Percentiles rank a stretch among this genome's conserved stretches.
Conservation (phyloP, 345 rosid genomes). For the Lepidium sativum region DNA sequence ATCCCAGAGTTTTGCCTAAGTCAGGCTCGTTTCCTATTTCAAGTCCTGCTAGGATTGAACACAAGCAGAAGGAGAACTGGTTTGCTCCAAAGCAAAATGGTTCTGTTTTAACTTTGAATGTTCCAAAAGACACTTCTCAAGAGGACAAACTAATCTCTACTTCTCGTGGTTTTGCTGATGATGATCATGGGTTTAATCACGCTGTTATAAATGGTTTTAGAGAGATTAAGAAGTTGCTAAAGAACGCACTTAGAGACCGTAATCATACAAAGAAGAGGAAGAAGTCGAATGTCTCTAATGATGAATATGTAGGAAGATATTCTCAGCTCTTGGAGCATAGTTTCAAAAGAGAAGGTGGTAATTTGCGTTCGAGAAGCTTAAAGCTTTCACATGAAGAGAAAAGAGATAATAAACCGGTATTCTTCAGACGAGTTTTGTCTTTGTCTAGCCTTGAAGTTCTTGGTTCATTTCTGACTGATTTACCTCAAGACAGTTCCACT, state of each 20-base stretch:
- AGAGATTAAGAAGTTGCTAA: slow-evolving; percentile 51
- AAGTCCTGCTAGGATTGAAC: slow-evolving; percentile 48
- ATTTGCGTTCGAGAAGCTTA: slow-evolving; percentile 53
- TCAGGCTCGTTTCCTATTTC: slow-evolving; percentile 80
- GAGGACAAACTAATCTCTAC: slow-evolving; percentile 22
- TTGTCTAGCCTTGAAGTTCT: slow-evolving; percentile 67
- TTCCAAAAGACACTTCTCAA: slow-evolving; percentile 1
- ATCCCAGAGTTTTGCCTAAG: slow-evolving; percentile 39
- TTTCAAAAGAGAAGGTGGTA: slow-evolving; percentile 26
- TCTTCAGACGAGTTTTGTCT: slow-evolving; percentile 68
- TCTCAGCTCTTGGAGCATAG: slow-evolving; percentile 43
- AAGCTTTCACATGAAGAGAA: slow-evolving; percentile 44
- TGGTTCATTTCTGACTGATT: slow-evolving; percentile 41
- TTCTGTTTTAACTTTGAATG: slow-evolving; percentile 16
- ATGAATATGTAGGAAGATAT: slow-evolving; percentile 48
- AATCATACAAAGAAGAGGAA: slow-evolving; percentile 26
- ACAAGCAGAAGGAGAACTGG: slow-evolving; percentile 74
- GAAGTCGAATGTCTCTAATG: slow-evolving; percentile 9
- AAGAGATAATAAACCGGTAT: slow-evolving; percentile 27
- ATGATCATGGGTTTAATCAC: slow-evolving; percentile 45
- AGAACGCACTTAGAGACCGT: slow-evolving; percentile 41
- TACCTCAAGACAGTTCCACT: slow-evolving; percentile 20
- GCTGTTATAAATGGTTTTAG: slow-evolving; percentile 40
- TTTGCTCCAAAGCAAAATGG: slow-evolving; percentile 33
- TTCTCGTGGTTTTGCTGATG: slow-evolving; percentile 24